Base-by-base conservation (phyloP, 106 monocot genomes). In the Dendrobium nobile region DNA sequence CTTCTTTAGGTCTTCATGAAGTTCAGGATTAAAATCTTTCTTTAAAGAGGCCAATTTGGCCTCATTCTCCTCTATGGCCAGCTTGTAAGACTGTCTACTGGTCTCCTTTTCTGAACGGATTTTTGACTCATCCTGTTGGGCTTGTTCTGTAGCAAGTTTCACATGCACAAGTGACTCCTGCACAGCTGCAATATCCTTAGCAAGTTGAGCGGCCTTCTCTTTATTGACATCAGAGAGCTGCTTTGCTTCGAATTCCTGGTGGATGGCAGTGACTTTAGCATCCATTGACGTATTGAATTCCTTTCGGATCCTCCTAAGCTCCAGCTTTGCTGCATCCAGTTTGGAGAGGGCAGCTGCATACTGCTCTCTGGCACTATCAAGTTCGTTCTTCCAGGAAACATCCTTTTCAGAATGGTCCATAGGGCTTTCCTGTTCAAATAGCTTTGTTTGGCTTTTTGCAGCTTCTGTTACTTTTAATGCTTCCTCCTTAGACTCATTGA, bases 111-210 rank as follows among this genome's bases (percentile, higher is more conserved):
- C 91, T 26, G 47, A 54, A 47, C 78, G 77, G 24, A 94, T 84
- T 47, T 85, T 82, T 4, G 54, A 70, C 79, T 92, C 88, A 45
- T 90, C 87, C 44, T 85, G 80, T 44, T 85, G 84, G 43, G 90
- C 88, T 80, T 88, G 94, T 16, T 85, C 80, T 2, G 86, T 85
- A 41, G 94, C 92, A 73, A 85, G 78, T 75, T 92, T 94, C 44
- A 88, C 90, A 82, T 94, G 90, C 17, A 77, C 43, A 28, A 92
- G 84, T 18, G 94, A 88, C 33, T 92, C 92, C 22, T 92, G 84
- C 5, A 82, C 82, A 45, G 75, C 77, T 72, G 89, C 80, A 61
- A 92, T 91, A 73, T 90, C 90, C 78, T 90, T 82, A 9, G 85
- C 81, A n/a, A 94, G 85, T 48, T 90, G 83, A 55, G 81, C 72